Evolutionary conservation across 495 filamentous ascomycete species (phyloP).

Genomic region (Stereocaulon alpinum): DNA sequence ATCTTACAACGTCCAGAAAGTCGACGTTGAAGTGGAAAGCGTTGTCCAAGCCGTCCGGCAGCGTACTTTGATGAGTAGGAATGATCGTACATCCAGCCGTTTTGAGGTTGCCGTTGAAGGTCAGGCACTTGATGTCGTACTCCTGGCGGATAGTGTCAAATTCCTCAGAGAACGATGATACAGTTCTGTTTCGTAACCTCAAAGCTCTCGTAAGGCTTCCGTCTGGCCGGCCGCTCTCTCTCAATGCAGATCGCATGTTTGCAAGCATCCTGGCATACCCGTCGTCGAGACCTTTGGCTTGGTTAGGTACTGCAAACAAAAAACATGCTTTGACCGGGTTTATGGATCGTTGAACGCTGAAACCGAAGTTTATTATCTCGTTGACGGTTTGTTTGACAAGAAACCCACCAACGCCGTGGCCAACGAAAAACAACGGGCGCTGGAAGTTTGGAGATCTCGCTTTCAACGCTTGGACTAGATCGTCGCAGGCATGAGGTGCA

Average conservation of each 20-base stretch:
- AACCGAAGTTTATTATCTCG: slow-evolving; percentile 4
- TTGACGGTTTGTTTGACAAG: slow-evolving; percentile 14
- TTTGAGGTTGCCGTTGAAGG: background rate
- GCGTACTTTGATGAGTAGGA: background rate
- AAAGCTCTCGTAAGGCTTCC: background rate
- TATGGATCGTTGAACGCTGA: background rate
- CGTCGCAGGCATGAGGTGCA: background rate
- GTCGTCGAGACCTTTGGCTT: background rate
- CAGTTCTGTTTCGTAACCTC: background rate
- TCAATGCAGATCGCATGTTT: background rate
- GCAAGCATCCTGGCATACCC: background rate
- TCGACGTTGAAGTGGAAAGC: background rate
- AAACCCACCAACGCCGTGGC: slow-evolving; percentile 11
- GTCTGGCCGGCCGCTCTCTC: background rate
- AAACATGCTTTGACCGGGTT: slow-evolving; percentile 11
- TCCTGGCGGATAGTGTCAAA: slow-evolving; percentile 6
- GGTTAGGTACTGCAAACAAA: slow-evolving; percentile 12
- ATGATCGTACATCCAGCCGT: background rate
- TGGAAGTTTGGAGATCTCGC: background rate
- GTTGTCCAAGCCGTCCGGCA: background rate
- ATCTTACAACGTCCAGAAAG: background rate
- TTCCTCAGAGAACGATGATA: background rate
- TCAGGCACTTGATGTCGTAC: background rate
- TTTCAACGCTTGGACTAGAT: background rate
- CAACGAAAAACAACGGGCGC: slow-evolving; percentile 8